Conservation (phyloP, 257 asterid genomes). For the Eustoma russellianum region DNA sequence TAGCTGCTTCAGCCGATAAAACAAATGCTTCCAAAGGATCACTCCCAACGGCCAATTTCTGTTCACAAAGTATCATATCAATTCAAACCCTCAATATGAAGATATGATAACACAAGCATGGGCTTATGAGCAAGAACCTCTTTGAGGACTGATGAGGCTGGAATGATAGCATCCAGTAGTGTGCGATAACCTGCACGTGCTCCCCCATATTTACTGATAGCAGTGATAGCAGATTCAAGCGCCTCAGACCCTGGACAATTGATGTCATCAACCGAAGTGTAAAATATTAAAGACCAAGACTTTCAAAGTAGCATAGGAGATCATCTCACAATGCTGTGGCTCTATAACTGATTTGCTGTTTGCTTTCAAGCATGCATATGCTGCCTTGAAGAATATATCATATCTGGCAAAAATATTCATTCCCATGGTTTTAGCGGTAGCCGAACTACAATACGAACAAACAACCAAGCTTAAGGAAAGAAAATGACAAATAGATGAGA, state of each 20-base stretch:
- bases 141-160: constrained; percentile 66
- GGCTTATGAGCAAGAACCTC: constrained; percentile 41
- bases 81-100: constrained; percentile 9
- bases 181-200: constrained; percentile 95
- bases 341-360: constrained; percentile 27
- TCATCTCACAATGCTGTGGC: constrained; percentile 61
- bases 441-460: not conserved
- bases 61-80: constrained; percentile 12
- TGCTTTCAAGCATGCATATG: constrained; percentile 65
- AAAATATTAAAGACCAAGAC: constrained; percentile 11
- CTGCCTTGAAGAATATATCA: constrained; percentile 82
- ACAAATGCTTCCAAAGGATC: constrained; percentile 69
- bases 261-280: constrained; percentile 8
- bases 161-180: constrained; percentile 83
- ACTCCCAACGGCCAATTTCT: constrained; percentile 74
- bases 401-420: constrained; percentile 40
- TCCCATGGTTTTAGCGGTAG: constrained; percentile 2
- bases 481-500: constrained; percentile 4
- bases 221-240: constrained; percentile 83
- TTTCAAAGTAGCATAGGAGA: constrained; percentile 6
- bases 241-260: constrained; percentile 77
- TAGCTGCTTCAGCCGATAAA: constrained; percentile 81
- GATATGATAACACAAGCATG: constrained; percentile 3
- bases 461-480: not conserved
- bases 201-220: constrained; percentile 91